Percentiles rank a stretch among this genome's conserved stretches.
phyloP scores from a whole-genome alignment of 23 red algal genomes.

The Porphyridium purpureum region DNA sequence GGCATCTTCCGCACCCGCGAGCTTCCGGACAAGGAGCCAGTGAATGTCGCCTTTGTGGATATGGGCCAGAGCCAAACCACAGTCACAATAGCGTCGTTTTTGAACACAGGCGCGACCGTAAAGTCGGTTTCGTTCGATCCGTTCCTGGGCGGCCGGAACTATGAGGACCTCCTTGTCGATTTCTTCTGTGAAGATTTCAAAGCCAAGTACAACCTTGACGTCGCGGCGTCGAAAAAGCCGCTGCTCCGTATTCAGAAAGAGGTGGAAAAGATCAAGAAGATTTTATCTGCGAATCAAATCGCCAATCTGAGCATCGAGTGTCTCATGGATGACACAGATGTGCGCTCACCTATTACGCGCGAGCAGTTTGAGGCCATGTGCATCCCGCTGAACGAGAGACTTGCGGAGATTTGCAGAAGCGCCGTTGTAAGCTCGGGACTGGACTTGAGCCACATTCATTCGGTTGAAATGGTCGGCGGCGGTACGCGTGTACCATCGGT shows the following conservation, averaged over 20 bases:
- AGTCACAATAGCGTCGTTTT: slow-evolving; percentile 53
- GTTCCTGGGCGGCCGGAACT: slow-evolving; percentile 58
- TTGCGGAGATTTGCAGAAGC: slow-evolving; percentile 17
- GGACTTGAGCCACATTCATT: slow-evolving; percentile 20
- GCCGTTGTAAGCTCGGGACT: slow-evolving; percentile 23
- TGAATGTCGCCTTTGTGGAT: slow-evolving; percentile 88
- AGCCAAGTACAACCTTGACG: slow-evolving; percentile 44
- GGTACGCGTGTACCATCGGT: slow-evolving; percentile 70
- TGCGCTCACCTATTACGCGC: slow-evolving; percentile 30
- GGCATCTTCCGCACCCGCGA: slow-evolving; percentile 83
- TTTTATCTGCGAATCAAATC: slow-evolving; percentile 60
- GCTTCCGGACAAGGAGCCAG: slow-evolving; percentile 66
- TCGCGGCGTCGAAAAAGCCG: slow-evolving; percentile 40
- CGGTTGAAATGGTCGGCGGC: slow-evolving; percentile 84
- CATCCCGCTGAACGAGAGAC: slow-evolving; percentile 27
- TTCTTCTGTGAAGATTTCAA: slow-evolving; percentile 71
- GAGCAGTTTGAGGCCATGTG: slow-evolving; percentile 46
- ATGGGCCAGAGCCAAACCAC: slow-evolving; percentile 72
- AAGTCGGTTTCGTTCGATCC: slow-evolving; percentile 60
- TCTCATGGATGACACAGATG: slow-evolving; percentile 98
- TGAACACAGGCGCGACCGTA: slow-evolving; percentile 44
- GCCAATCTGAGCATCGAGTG: slow-evolving; percentile 86
- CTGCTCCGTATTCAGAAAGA: slow-evolving; percentile 42
- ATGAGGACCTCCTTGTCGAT: slow-evolving; percentile 66
- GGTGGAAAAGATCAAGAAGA: slow-evolving; percentile 80